phyloP scores from a whole-genome alignment of 345 rosid species.

The Gossypium mustelinum region DNA sequence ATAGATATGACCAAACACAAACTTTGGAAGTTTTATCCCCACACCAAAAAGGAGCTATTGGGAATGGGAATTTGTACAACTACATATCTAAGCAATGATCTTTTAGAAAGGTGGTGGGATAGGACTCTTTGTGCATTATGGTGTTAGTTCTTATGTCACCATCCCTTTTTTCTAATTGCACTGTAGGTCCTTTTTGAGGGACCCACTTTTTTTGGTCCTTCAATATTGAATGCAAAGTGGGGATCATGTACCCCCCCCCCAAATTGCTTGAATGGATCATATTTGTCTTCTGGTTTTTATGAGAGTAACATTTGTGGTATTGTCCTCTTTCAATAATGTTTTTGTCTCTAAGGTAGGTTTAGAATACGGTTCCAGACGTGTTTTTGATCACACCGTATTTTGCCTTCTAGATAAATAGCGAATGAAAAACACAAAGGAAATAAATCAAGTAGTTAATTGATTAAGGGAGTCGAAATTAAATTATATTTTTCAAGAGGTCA shows the following conservation, averaged over 20 bases:
- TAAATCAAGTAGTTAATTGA: no score
- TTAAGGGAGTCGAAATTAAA: no score
- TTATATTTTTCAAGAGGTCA: no score
- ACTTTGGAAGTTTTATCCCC: slow-evolving; percentile 14
- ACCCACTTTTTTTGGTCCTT: neutral
- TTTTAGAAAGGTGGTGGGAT: neutral
- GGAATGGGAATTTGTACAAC: neutral
- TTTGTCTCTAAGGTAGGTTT: no score
- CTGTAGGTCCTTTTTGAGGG: neutral
- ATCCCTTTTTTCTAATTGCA: slow-evolving; percentile 16
- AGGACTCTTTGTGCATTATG: slow-evolving; percentile 7
- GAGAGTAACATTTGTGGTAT: slow-evolving; percentile 22
- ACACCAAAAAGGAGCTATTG: slow-evolving; percentile 8
- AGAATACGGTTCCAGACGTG: no score
- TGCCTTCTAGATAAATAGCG: no score
- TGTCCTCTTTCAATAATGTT: neutral
- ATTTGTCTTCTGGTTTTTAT: neutral
- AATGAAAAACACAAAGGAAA: no score
- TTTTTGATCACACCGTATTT: no score
- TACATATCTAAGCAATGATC: neutral
- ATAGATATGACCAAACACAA: slow-evolving; percentile 11
- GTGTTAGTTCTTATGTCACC: slow-evolving; percentile 38
- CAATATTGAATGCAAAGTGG: slow-evolving; percentile 26
- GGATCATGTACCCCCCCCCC: slow-evolving; percentile 8
- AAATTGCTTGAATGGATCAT: neutral